phyloP scores from a whole-genome alignment of 352 stramenopile species.

The Pythium oligandrum region DNA sequence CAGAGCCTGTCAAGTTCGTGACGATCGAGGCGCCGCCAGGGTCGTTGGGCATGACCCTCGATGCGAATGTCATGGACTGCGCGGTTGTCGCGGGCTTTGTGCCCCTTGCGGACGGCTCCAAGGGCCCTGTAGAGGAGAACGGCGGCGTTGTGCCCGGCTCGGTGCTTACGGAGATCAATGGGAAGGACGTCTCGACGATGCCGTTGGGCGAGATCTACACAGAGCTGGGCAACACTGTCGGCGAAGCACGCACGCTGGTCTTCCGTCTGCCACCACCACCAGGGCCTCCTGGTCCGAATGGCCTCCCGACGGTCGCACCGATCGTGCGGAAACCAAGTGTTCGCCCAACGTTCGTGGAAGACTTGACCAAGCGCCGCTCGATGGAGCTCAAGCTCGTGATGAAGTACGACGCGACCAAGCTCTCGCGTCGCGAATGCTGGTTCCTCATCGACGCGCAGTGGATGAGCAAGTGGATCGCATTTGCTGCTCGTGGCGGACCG shows the following conservation, averaged over 20 bases:
- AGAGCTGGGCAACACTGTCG: conserved; percentile 28
- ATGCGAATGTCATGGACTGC: conserved; percentile 25
- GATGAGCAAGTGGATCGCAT: conserved; percentile 62
- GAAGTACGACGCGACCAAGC: conserved; percentile 40
- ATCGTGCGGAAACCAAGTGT: not conserved
- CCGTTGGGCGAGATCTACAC: conserved; percentile 38
- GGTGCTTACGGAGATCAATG: conserved; percentile 59
- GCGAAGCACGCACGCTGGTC: conserved; percentile 28
- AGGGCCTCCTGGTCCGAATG: conserved; percentile 1
- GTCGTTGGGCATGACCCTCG: conserved; percentile 51
- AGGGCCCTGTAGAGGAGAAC: conserved; percentile 35
- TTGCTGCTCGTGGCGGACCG: conserved; percentile 37
- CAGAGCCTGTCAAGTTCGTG: conserved; percentile 26
- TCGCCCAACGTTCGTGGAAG: conserved; percentile 34
- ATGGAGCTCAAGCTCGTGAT: conserved; percentile 56
- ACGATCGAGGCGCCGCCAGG: conserved; percentile 40
- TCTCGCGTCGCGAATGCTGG: conserved; percentile 72
- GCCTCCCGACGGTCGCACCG: not conserved
- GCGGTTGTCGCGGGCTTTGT: conserved; percentile 64
- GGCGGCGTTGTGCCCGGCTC: conserved; percentile 36
- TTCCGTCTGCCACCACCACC: conserved; percentile 34
- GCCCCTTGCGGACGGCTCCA: conserved; percentile 40
- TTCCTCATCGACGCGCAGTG: conserved; percentile 52
- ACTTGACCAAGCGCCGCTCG: conserved; percentile 43
- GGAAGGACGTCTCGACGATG: conserved; percentile 40